A percentile compares a stretch with the other conserved stretches of the same genome.
These are phyloP conservation scores for Alloteropsis angusta DNA, from an alignment of 202 grass and related monocot species.

Conservation along the genomic window DNA sequence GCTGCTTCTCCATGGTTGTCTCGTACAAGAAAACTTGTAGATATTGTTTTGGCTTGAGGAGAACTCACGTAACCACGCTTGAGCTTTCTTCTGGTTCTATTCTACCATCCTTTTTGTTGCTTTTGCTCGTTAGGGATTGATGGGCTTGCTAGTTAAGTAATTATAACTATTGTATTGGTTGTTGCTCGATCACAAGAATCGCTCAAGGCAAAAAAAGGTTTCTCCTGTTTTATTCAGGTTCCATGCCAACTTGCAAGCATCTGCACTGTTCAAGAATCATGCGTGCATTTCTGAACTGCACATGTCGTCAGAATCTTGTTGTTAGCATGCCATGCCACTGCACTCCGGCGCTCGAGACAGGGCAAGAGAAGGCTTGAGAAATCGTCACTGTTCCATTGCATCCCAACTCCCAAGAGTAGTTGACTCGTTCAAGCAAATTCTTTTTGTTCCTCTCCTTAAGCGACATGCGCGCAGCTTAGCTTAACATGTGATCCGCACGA, in stretches of 20 bases:
- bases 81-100: background rate
- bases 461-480: background rate
- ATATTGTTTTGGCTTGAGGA: conserved; percentile 25
- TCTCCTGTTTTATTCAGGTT: background rate
- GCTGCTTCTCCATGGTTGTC: background rate
- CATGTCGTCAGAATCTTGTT: background rate
- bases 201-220: background rate
- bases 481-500: background rate
- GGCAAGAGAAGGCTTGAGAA: background rate
- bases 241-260: background rate
- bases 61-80: background rate
- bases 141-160: conserved; percentile 34
- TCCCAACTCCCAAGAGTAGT: background rate
- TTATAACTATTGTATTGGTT: conserved; percentile 6
- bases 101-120: background rate
- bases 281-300: background rate
- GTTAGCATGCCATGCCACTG: no score
- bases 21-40: conserved; percentile 32
- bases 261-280: background rate
- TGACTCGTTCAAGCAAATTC: background rate
- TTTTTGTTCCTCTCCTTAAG: background rate
- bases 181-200: background rate
- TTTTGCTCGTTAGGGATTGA: conserved; percentile 21
- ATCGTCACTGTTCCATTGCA: background rate
- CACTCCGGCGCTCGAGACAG: no score